These are phyloP conservation scores for Penicillium sp. DNA, from an alignment of 2,329 filamentous ascomycete genomes.

Conservation along the genomic window DNA sequence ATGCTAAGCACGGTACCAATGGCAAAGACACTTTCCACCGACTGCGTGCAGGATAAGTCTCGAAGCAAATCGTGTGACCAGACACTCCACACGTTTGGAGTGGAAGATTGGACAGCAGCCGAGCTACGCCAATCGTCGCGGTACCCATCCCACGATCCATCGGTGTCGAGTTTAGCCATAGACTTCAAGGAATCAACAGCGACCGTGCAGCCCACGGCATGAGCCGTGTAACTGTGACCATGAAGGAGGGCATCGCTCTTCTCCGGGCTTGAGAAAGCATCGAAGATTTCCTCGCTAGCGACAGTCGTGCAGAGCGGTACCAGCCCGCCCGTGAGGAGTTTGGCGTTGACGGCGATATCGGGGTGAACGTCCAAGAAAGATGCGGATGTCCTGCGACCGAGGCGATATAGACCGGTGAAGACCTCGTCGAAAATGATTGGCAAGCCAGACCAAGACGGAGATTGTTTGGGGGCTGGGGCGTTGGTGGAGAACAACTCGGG, in stretches of 20 bases:
- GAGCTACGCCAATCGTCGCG: slow-evolving; percentile 49
- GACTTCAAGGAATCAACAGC: slow-evolving; percentile 64
- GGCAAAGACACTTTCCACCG: slow-evolving; percentile 67
- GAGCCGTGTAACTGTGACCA: slow-evolving; percentile 84
- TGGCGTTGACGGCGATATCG: slow-evolving; percentile 78
- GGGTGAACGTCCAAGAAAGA: slow-evolving; percentile 67
- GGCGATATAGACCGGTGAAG: slow-evolving; percentile 80
- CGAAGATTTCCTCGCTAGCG: slow-evolving; percentile 71
- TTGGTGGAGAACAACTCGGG: slow-evolving; percentile 53
- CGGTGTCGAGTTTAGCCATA: slow-evolving; percentile 59
- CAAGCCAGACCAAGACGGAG: slow-evolving; percentile 64
- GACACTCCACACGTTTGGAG: slow-evolving; percentile 60
- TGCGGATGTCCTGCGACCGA: slow-evolving; percentile 69
- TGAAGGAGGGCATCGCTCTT: slow-evolving; percentile 79
- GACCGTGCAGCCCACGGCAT: slow-evolving; percentile 76
- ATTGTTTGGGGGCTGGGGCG: slow-evolving; percentile 11
- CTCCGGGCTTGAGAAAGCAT: slow-evolving; percentile 66
- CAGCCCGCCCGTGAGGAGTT: slow-evolving; percentile 77
- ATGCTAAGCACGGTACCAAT: slow-evolving; percentile 74
- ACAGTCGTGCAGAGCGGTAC: slow-evolving; percentile 74
- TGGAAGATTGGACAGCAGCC: not conserved
- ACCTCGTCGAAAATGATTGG: slow-evolving; percentile 84
- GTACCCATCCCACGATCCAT: slow-evolving; percentile 58
- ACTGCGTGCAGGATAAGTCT: slow-evolving; percentile 55
- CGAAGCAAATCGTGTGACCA: slow-evolving; percentile 65